phyloP scores from a whole-genome alignment of 768 basidiomycete genomes.

The Russula vinacea region DNA sequence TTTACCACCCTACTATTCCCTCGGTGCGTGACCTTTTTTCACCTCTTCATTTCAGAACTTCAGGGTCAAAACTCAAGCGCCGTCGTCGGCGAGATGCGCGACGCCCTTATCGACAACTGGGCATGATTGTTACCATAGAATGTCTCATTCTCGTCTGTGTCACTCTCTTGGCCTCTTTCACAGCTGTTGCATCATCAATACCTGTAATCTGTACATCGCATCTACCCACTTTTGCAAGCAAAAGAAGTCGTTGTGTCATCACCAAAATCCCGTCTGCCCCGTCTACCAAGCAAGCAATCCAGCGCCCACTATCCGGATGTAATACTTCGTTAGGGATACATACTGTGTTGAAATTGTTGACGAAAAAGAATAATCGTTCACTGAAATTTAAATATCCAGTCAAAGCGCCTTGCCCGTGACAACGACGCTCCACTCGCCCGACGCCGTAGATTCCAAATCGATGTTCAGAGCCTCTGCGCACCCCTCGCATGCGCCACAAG shows the following conservation, averaged over 20 bases:
- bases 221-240: conserved; percentile 15
- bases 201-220: conserved; percentile 25
- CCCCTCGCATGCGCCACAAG: conserved; percentile 11
- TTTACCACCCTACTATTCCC: conserved; percentile 7
- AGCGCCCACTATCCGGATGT: not conserved
- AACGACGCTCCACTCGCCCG: conserved; percentile 29
- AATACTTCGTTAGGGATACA: conserved; percentile 1
- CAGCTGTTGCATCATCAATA: conserved; percentile 20
- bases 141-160: not conserved
- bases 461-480: conserved; percentile 22
- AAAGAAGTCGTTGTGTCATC: conserved; percentile 7
- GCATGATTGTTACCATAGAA: conserved; percentile 46
- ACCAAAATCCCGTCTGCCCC: not conserved
- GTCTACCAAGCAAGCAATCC: conserved; percentile 1
- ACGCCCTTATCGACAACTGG: conserved; percentile 73
- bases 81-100: conserved; percentile 59
- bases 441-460: conserved; percentile 24
- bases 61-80: conserved; percentile 54
- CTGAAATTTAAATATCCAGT: not conserved
- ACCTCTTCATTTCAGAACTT: conserved; percentile 41
- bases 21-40: conserved; percentile 7
- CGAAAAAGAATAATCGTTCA: not conserved
- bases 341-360: not conserved
- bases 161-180: not conserved
- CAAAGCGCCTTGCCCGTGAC: conserved; percentile 16